phyloP scores from a whole-genome alignment of 331 rosid genomes.

The Pyracantha coccinea region DNA sequence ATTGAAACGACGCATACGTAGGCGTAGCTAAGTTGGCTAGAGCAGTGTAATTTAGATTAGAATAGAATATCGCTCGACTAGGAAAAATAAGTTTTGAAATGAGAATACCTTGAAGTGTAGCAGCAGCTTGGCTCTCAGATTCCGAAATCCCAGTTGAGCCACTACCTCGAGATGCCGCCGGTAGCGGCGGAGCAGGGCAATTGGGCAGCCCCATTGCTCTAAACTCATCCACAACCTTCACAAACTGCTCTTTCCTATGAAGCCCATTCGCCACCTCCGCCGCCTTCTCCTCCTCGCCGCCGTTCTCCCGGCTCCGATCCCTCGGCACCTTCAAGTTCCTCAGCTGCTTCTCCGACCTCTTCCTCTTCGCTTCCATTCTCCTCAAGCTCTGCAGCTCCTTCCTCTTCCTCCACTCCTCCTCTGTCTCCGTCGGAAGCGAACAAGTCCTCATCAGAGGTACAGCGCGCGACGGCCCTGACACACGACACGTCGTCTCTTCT shows the following conservation, averaged over 20 bases:
- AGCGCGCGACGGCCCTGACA: neutral
- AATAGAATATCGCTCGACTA: neutral
- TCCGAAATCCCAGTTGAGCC: constrained; percentile 47
- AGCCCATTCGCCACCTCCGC: neutral
- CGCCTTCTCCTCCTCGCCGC: constrained; percentile 8
- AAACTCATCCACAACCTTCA: constrained; percentile 11
- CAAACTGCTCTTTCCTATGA: constrained; percentile 23
- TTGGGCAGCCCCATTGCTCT: constrained; percentile 12
- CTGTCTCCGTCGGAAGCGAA: constrained; percentile 59
- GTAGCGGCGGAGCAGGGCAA: constrained; percentile 11
- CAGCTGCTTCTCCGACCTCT: constrained; percentile 71
- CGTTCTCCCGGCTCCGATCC: constrained; percentile 26
- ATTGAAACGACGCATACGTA: no score
- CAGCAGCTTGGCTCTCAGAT: constrained; percentile 23
- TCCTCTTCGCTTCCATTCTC: constrained; percentile 61
- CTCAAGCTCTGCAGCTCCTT: constrained; percentile 66
- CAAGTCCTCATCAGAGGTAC: constrained; percentile 38
- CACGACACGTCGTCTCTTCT: constrained; percentile 1
- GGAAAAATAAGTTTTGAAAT: neutral
- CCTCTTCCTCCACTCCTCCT: constrained; percentile 63
- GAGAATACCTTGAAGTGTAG: constrained; percentile 24
- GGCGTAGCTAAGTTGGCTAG: neutral
- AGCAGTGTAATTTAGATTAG: neutral
- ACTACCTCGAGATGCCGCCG: constrained; percentile 33
- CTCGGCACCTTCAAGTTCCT: constrained; percentile 32